A percentile compares a stretch with the other conserved stretches of the same genome.
Conservation (phyloP, 768 basidiomycete species). For the Rhizopogon vesiculosus region DNA sequence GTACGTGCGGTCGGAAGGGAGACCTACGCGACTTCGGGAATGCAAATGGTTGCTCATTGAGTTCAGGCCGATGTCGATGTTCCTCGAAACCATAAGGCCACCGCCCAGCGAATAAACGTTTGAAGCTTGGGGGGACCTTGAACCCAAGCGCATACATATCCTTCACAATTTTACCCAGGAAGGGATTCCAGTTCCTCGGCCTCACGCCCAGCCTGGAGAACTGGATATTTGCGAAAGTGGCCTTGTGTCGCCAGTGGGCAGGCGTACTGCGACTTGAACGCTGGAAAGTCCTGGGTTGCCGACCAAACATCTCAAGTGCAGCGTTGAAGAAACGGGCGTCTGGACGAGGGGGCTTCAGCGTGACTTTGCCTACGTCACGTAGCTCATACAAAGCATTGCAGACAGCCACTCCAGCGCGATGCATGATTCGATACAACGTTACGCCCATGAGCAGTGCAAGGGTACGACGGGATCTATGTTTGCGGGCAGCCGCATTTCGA, state of each 20-base stretch:
- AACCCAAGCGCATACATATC: constrained; percentile 37
- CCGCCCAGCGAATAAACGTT: constrained; percentile 35
- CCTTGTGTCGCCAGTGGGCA: constrained; percentile 26
- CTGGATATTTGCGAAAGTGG: constrained; percentile 19
- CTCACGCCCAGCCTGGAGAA: constrained; percentile 24
- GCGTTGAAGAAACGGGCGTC: constrained; percentile 73
- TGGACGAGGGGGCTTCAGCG: constrained; percentile 34
- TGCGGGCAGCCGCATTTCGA: constrained; percentile 13
- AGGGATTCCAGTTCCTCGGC: constrained; percentile 25
- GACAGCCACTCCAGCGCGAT: constrained; percentile 24
- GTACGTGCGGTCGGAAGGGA: constrained; percentile 18
- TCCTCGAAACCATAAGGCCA: constrained; percentile 18
- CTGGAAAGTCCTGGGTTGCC: constrained; percentile 14
- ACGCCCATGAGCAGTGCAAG: constrained; percentile 25
- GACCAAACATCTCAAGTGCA: constrained; percentile 41
- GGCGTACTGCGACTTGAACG: constrained; percentile 13
- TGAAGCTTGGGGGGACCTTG: constrained; percentile 35
- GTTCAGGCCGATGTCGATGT: constrained; percentile 2
- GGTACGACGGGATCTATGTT: constrained; percentile 19
- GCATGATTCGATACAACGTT: constrained; percentile 34
- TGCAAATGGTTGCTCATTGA: constrained; percentile 22
- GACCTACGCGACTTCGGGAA: constrained; percentile 16
- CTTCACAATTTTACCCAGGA: constrained; percentile 32
- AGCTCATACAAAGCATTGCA: constrained; percentile 18
- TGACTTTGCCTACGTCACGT: constrained; percentile 19